A percentile compares a stretch with the other conserved stretches of the same genome.
Evolutionary conservation across 1,284 basidiomycete genomes (phyloP).

Genomic region (Apiotrichum brassicae): DNA sequence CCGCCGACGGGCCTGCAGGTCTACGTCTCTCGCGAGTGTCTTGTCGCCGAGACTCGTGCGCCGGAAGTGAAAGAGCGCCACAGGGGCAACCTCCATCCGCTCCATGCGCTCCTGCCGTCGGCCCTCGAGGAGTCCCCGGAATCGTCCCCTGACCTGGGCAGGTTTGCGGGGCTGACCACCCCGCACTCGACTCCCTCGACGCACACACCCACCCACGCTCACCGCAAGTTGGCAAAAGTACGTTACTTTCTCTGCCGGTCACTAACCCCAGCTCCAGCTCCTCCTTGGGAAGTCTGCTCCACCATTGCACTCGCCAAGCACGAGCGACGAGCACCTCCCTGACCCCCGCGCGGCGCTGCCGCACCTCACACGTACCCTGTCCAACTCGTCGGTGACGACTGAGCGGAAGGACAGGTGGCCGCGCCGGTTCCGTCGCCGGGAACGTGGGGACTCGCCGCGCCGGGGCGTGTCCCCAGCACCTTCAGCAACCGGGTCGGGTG

Average conservation of each 20-base stretch:
- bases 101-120: too few relatives aligned
- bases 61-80: neutral
- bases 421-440: neutral
- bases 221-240: slow-evolving; percentile 29
- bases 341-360: neutral
- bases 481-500: neutral
- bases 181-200: too few relatives aligned
- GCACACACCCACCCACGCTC: slow-evolving; percentile 3
- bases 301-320: neutral
- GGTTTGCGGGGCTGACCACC: too few relatives aligned
- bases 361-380: neutral
- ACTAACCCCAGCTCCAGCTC: slow-evolving; percentile 20
- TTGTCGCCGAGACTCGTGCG: slow-evolving; percentile 21
- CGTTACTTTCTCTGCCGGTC: neutral
- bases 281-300: slow-evolving; percentile 20
- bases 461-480: neutral
- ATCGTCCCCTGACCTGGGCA: too few relatives aligned
- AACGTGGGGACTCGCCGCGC: neutral
- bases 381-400: neutral
- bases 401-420: neutral
- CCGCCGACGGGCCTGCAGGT: slow-evolving; percentile 11
- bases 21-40: slow-evolving; percentile 23
- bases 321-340: slow-evolving; percentile 2
- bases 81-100: too few relatives aligned
- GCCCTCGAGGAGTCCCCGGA: slow-evolving; percentile 15